Evolutionary conservation across 768 basidiomycete genomes (phyloP), one percentile per base, ranked within the genome.

Genomic region (Suillus luteus): DNA sequence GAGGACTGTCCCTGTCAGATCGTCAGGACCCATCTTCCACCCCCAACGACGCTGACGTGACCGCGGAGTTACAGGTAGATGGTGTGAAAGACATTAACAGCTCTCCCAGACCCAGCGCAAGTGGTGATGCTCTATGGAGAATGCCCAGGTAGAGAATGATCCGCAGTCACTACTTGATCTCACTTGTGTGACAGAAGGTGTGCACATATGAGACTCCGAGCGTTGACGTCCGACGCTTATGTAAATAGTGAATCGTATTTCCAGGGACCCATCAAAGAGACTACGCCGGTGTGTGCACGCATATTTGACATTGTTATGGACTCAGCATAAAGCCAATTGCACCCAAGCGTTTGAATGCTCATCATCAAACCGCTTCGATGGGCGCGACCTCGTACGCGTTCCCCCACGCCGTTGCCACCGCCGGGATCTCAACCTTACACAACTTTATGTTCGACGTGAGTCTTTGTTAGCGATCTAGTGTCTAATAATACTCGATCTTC

Each of bases 381-480:
- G 41, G 58, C 64, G 62, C 67, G 61, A 70, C 66, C 19, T 63
- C 57, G 49, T 48, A 57, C 37, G n/a, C 33, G 48, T 59, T 33
- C 35, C 61, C 64, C 59, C 54, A 59, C 48, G 35, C 55, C 31
- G 41, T 61, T 63, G 60, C 27, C 54, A 31, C 58, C 62, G 66
- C 64, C 54, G 64, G 66, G 64, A 22, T 66, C 63, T 66, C 67
- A 66, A 65, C 58, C 37, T 59, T 3, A 60, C 38, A 57, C 41
- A 38, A 43, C 59, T 27, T 62, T 55, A 41, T 66, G 58, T 65
- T 64, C 65, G 72, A 73, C 69, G 69, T 76, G 71, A 74, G 66
- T 72, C 59, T 67, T 12, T 46, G 15, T 41, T 52, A 24, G 14
- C 63, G 54, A 61, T 66, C 66, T 58, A 61, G 57, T 54, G 52